These are phyloP conservation scores for Thelonectria rubi DNA, from an alignment of 2,329 filamentous ascomycete genomes.

Conservation along the genomic window DNA sequence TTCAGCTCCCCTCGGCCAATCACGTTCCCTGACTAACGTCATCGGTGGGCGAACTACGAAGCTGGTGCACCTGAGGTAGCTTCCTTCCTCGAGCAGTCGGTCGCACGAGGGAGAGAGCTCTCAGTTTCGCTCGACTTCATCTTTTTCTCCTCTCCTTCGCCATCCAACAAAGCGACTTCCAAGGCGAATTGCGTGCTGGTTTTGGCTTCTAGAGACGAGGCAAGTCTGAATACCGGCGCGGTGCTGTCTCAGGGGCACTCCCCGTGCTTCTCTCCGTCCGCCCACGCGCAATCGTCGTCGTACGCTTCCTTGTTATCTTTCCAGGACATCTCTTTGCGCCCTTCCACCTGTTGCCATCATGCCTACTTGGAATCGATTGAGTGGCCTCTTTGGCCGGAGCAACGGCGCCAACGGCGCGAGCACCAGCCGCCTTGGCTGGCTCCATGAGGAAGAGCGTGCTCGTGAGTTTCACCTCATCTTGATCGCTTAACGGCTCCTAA, in stretches of 20 bases:
- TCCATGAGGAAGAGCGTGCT: constrained; percentile 56
- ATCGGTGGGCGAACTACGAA: constrained; percentile 7
- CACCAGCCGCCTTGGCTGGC: constrained; percentile 46
- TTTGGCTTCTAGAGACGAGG: neutral
- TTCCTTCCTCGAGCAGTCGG: constrained; percentile 7
- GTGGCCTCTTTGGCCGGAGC: constrained; percentile 42
- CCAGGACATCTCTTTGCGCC: neutral
- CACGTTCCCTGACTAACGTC: constrained; percentile 2
- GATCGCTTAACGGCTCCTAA: neutral
- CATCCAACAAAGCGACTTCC: neutral
- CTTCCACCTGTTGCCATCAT: constrained; percentile 23
- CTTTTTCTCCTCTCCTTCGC: neutral
- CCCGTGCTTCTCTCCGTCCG: neutral
- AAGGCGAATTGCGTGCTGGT: neutral
- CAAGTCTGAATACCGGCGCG: neutral
- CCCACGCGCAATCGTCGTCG: neutral
- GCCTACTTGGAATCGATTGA: constrained; percentile 45
- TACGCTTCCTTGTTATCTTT: neutral
- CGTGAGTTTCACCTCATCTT: constrained; percentile 47
- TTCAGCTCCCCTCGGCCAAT: constrained; percentile 3
- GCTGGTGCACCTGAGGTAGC: constrained; percentile 9
- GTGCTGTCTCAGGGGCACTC: neutral
- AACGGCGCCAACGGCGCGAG: constrained; percentile 31
- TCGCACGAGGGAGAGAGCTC: constrained; percentile 16
- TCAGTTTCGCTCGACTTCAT: neutral